Evolutionary conservation across 148 eudicot species (phyloP).

Genomic region (Chenopodium suecicum): DNA sequence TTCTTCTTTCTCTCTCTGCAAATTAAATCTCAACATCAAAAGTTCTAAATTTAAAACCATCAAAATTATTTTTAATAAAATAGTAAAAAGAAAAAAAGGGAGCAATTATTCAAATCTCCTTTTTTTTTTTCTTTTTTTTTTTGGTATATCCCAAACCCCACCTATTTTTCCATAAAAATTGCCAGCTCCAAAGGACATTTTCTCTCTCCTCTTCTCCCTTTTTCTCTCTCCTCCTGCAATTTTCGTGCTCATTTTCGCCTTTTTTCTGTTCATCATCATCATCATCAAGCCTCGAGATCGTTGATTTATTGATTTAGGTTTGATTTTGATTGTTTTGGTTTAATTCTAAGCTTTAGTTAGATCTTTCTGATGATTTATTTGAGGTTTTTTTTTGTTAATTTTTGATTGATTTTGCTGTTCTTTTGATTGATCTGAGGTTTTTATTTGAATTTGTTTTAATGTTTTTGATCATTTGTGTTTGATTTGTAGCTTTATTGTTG

Average conservation of each 20-base stretch:
- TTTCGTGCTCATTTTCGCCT: not conserved
- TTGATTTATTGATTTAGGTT: constrained; percentile 10
- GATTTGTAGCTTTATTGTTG: not conserved
- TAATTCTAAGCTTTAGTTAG: not conserved
- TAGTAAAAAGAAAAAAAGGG: not conserved
- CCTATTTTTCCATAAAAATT: constrained; percentile 21
- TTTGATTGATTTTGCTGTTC: not conserved
- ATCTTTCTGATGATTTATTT: not conserved
- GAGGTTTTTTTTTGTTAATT: not conserved
- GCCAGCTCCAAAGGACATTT: constrained; percentile 41
- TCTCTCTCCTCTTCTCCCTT: constrained; percentile 14
- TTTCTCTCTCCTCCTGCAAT: constrained; percentile 28
- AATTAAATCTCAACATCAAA: constrained; percentile 25
- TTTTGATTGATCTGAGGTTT: constrained; percentile 4
- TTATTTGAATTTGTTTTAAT: not conserved
- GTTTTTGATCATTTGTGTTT: not conserved
- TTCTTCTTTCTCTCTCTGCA: constrained; percentile 15
- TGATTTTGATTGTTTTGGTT: not conserved
- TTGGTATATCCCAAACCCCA: constrained; percentile 10
- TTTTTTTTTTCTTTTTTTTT: constrained; percentile 11
- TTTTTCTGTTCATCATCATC: not conserved
- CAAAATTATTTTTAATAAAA: not conserved
- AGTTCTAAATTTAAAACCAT: constrained; percentile 29
- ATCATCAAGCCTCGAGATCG: constrained; percentile 5
- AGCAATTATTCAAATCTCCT: constrained; percentile 34